Evolutionary conservation across 768 basidiomycete genomes (phyloP).

Genomic region (Naematelia encephala): DNA sequence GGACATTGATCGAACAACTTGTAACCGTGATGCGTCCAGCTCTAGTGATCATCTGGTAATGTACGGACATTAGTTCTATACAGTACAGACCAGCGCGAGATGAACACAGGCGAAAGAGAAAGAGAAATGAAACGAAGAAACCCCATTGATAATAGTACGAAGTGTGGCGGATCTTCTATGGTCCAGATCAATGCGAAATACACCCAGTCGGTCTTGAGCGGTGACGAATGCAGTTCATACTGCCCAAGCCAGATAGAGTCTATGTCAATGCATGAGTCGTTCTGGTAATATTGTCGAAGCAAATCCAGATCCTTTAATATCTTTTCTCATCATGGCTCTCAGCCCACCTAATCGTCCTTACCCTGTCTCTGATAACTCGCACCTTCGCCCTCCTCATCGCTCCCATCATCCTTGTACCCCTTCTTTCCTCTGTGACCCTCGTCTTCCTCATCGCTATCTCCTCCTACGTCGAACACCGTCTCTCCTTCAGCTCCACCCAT

Average conservation of each 20-base stretch:
- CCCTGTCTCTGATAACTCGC: background rate
- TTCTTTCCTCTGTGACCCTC: constrained; percentile 12
- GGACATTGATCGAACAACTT: background rate
- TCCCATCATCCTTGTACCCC: constrained; percentile 19
- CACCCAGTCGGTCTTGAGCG: too few species aligned
- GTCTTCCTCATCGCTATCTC: constrained; percentile 47
- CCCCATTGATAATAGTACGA: too few species aligned
- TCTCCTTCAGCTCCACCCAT: constrained; percentile 17
- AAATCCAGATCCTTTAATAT: background rate
- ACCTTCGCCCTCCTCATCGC: constrained; percentile 15
- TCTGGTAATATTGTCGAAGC: background rate
- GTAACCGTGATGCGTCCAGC: background rate
- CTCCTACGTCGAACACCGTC: constrained; percentile 45
- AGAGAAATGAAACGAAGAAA: too few species aligned
- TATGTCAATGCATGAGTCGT: background rate
- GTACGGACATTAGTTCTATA: background rate
- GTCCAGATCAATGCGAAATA: too few species aligned
- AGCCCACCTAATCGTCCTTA: constrained; percentile 6
- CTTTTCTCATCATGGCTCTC: background rate
- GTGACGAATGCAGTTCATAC: too few species aligned
- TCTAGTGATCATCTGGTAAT: background rate
- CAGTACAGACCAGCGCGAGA: too few species aligned
- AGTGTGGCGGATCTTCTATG: too few species aligned
- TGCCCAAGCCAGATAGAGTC: too few species aligned
- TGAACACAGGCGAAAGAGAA: too few species aligned